phyloP scores from a whole-genome alignment of 2,329 filamentous ascomycete species.

The Annulohypoxylon truncatum region DNA sequence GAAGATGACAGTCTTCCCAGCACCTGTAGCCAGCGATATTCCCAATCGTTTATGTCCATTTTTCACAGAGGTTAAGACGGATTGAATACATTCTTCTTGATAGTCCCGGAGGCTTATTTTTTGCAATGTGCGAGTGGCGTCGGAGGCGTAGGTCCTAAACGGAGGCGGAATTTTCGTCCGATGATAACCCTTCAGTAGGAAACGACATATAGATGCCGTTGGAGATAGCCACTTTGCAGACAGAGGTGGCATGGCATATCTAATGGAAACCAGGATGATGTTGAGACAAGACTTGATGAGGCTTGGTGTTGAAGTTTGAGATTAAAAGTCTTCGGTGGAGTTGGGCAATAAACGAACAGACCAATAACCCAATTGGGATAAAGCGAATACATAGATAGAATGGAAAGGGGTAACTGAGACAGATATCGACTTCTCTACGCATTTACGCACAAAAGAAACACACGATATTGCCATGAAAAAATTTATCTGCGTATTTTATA shows the following conservation, averaged over 20 bases:
- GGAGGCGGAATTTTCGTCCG: constrained; percentile 20
- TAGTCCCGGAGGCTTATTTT: constrained; percentile 78
- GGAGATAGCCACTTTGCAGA: constrained; percentile 39
- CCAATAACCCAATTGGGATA: background rate
- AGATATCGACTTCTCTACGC: background rate
- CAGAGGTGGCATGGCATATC: constrained; percentile 46
- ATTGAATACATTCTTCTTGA: constrained; percentile 90
- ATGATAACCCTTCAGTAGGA: constrained; percentile 8
- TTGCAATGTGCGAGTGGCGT: constrained; percentile 21
- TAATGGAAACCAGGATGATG: background rate
- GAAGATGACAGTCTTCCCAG: constrained; percentile 96
- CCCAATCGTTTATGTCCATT: constrained; percentile 83
- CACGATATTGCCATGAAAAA: background rate
- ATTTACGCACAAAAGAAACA: background rate
- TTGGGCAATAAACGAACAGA: background rate
- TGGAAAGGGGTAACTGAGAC: background rate
- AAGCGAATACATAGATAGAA: background rate
- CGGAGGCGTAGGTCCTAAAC: constrained; percentile 15
- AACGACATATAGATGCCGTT: constrained; percentile 22
- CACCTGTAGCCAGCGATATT: constrained; percentile 86
- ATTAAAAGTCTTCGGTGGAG: background rate
- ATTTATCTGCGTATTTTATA: background rate
- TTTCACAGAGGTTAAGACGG: constrained; percentile 76
- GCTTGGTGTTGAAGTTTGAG: constrained; percentile 16
- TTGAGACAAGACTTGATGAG: constrained; percentile 30